Evolutionary conservation across 2,329 filamentous ascomycete genomes (phyloP), one percentile per base, ranked within the genome.

Genomic region (Alternaria postmessia): DNA sequence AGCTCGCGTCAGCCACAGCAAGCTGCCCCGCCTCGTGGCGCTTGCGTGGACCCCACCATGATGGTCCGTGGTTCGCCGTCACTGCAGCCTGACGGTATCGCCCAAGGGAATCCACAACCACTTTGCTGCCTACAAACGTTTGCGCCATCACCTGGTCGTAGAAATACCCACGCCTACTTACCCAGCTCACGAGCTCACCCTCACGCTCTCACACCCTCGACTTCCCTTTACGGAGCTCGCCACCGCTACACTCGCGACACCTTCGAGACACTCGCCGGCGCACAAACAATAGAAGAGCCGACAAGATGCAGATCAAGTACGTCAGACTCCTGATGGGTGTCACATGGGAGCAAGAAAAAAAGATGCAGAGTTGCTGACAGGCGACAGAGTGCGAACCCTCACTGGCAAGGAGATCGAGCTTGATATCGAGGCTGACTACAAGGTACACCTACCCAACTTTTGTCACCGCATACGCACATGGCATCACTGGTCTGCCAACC

Each of bases 391-490:
- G 78, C 91, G 95, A 78, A 99, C 95, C 65, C 89, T 99, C 67
- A 98, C 95, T 66, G 95, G 95, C 77, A 98, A 98, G 85, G 93
- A 99, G 83, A 98, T 98, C 79, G 94, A 98, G 86, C 89, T 99
- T 74, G 94, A 98, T 77, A 96, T 99, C 78, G 95, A 98, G 84
- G 86, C 88, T 54, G 90, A 93, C 75, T 96, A 96, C 86, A 97
- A 94, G 87, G 94, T 96, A 81, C 71, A 76, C 53, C 38, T 16
- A 43, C 38, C 22, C 43, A 11, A 12, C 6, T 24, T 42, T 0
- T 4, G 8, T 26, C 20, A 32, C 30, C 14, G 32, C 11, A 26
- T 38, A 38, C 14, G 18, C 4, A 36, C n/a, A 48, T 5, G 3
- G 34, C 7, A 11, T 24, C 7, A 28, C 18, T 6, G 12, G 0